phyloP scores from a whole-genome alignment of 2,329 filamentous ascomycete species.

The Stachybotrys chartarum region DNA sequence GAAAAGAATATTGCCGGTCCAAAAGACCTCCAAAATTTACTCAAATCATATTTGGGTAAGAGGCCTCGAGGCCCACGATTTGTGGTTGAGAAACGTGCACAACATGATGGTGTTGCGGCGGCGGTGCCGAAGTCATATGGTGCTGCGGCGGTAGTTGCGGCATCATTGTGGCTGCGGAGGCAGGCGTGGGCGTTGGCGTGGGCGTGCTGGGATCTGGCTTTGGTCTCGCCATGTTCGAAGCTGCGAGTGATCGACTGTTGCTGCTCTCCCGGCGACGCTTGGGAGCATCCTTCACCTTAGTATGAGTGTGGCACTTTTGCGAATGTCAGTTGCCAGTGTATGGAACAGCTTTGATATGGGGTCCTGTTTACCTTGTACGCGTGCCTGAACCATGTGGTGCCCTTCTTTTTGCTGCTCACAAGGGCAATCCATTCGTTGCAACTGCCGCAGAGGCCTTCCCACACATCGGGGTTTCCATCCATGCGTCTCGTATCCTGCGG shows the following conservation, averaged over 20 bases:
- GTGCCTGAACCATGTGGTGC: constrained; percentile 87
- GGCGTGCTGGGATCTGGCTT: constrained; percentile 34
- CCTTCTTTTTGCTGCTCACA: constrained; percentile 83
- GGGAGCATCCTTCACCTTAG: constrained; percentile 63
- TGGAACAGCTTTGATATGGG: neutral
- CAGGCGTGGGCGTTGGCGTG: constrained; percentile 14
- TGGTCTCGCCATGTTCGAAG: constrained; percentile 37
- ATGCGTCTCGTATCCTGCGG: constrained; percentile 69
- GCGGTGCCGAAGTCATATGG: constrained; percentile 13
- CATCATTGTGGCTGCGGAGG: neutral
- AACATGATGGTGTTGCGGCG: constrained; percentile 8
- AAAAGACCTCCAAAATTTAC: constrained; percentile 1
- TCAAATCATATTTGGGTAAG: constrained; percentile 11
- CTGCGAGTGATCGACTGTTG: constrained; percentile 36
- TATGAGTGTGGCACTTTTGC: constrained; percentile 60
- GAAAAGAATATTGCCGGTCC: neutral
- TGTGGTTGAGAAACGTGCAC: constrained; percentile 14
- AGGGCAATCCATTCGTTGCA: constrained; percentile 77
- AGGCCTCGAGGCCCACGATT: constrained; percentile 14
- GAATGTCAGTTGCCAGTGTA: constrained; percentile 10
- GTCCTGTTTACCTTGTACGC: constrained; percentile 64
- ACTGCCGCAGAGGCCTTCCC: constrained; percentile 71
- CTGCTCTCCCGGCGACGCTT: constrained; percentile 60
- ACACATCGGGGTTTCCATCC: constrained; percentile 74
- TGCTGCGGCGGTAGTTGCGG: constrained; percentile 17